Percentiles rank a stretch among this genome's conserved stretches.
phyloP scores from a whole-genome alignment of 176 grass and related monocot genomes.

The Chrysopogon serrulatus region DNA sequence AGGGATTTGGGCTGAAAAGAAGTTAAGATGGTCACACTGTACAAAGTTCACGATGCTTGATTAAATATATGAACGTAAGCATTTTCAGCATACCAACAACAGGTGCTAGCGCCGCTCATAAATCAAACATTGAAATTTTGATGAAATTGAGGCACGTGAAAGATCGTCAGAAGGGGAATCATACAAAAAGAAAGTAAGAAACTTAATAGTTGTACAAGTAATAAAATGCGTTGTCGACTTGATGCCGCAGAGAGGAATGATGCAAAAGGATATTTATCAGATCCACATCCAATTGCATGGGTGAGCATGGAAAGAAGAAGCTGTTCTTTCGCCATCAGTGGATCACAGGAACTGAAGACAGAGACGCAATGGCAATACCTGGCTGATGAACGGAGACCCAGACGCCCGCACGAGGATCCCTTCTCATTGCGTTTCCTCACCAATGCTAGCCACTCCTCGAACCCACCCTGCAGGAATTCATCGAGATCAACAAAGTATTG shows the following conservation, averaged over 20 bases:
- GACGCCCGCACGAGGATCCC: conserved; percentile 2
- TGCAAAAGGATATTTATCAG: neutral
- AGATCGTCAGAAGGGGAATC: neutral
- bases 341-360: neutral
- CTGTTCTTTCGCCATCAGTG: neutral
- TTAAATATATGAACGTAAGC: neutral
- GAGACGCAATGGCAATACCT: conserved; percentile 6
- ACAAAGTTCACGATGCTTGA: neutral
- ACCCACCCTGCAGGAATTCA: conserved; percentile 26
- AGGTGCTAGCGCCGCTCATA: neutral
- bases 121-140: neutral
- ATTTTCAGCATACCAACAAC: neutral
- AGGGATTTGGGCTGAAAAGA: neutral
- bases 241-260: neutral
- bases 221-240: neutral
- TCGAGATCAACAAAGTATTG: neutral
- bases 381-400: conserved; percentile 25
- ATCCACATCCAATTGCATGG: neutral
- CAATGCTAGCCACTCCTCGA: conserved; percentile 64
- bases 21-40: neutral
- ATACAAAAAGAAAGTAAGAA: no score
- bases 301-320: neutral
- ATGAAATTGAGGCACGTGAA: neutral
- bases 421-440: conserved; percentile 44
- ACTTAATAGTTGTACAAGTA: neutral